Base-by-base conservation (phyloP, 192 early-diverging fungal genomes). In the Obelidium mucronatum region DNA sequence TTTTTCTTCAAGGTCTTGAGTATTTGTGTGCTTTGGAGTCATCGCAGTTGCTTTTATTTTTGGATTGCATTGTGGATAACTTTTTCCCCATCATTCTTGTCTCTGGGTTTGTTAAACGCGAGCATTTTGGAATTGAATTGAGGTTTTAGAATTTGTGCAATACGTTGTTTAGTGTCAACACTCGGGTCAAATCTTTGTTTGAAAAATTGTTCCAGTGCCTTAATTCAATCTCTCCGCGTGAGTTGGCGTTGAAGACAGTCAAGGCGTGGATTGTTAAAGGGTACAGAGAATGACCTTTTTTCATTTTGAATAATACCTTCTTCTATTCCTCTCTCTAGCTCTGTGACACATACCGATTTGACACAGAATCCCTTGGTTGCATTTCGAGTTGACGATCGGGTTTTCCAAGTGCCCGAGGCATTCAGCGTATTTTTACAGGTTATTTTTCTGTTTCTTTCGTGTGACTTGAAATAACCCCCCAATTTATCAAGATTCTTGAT, bases 381-480 rank as follows among this genome's bases (percentile, higher is more conserved):
- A 5, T 76, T 76, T 67, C 74, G 54, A 35, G 67, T 64, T n/a
- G 44, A 73, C 56, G 24, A 17, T 28, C 40, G 60, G n/a, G 44
- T 72, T 8, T 78, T 78, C 54, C 58, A 54, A 22, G 64, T 61
- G 6, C 69, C 67, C 13, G 33, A 42, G 2, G 59, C 65, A 28
- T 73, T 78, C 35, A 24, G 22, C 8, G 60, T 73, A 8, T 78
- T 62, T 58, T 60, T 78, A 19, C 58, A 78, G 39, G 77, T 78
- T 68, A 31, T 15, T 13, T 17, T 2, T 36, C 26, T 35, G 2
- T 48, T 40, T 69, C 22, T 37, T 74, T 30, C 15, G 58, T 37
- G 1, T n/a, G n/a, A n/a, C n/a, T n/a, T n/a, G 0, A 71, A 71
- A 35, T 24, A 34, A 40, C 6, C 40, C 60, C 8, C n/a, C 31